Percentiles rank a stretch among this genome's conserved stretches.
phyloP scores from a whole-genome alignment of 2,329 filamentous ascomycete species.

The Stachybotrys chartarum region DNA sequence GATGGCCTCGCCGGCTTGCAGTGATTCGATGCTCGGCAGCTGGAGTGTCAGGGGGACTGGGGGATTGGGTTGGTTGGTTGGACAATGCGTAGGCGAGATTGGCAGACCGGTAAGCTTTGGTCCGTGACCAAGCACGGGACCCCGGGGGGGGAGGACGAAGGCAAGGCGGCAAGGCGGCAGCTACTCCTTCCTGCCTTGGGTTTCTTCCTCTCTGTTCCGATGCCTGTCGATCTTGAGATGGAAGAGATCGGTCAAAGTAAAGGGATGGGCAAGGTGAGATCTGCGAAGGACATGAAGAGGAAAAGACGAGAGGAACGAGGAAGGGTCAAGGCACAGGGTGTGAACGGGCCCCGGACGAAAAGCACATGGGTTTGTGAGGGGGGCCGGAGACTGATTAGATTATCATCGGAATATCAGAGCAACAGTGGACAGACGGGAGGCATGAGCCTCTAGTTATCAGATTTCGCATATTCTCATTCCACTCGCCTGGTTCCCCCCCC shows the following conservation, averaged over 20 bases:
- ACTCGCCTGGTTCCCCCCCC: too few species aligned
- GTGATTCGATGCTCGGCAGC: background rate
- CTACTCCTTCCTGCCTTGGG: background rate
- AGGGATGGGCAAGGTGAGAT: background rate
- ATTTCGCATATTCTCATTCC: too few species aligned
- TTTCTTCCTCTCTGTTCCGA: background rate
- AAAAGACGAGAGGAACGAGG: background rate
- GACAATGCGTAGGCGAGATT: background rate
- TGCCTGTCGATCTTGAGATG: background rate
- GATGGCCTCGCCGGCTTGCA: background rate
- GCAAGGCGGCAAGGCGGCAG: too few species aligned
- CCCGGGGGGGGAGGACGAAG: too few species aligned
- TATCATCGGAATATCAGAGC: too few species aligned
- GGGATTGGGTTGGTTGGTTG: background rate
- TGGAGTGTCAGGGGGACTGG: background rate
- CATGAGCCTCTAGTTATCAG: too few species aligned
- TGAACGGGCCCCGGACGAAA: background rate
- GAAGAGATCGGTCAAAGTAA: background rate
- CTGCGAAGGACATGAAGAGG: background rate
- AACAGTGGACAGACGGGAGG: too few species aligned
- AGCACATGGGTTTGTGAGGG: background rate
- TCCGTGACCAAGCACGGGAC: background rate
- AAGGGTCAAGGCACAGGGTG: background rate
- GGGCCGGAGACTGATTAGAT: background rate
- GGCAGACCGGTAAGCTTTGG: background rate